Conservation (phyloP, 345 rosid genomes). For the rapeseed (Brassica napus) region Da-Ae NC_063446.1:66872501-66873000, state of each 20-base stretch:
- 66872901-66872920: background rate
- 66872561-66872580: background rate
- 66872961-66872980: background rate
- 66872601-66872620: background rate
- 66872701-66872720: background rate
- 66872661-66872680: background rate
- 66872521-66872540: background rate
- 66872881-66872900: background rate
- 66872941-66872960: background rate
- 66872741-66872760: background rate
- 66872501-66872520: background rate
- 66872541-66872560: background rate
- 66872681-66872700: background rate
- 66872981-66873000: background rate
- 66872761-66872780: background rate
- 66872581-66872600: background rate
- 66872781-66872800: no score
- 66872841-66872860: background rate
- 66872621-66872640: background rate
- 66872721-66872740: background rate
- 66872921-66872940: background rate
- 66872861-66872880: background rate
- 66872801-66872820: no score
- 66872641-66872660: background rate
- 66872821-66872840: background rate